phyloP scores from a whole-genome alignment of 2,329 filamentous ascomycete species.

The Trichoderma lentiforme region DNA sequence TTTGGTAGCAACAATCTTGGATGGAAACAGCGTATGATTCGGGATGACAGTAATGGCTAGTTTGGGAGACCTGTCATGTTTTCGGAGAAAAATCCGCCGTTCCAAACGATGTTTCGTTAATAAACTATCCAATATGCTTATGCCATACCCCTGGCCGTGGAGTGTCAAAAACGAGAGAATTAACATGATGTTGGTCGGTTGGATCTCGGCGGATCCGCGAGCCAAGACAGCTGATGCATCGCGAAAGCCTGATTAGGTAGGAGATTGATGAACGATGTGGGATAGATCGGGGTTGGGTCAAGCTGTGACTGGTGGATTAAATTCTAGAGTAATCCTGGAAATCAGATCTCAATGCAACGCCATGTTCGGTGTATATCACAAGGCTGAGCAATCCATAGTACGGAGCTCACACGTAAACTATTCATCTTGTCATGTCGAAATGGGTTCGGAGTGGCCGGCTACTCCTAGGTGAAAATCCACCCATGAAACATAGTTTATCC shows the following conservation, averaged over 20 bases:
- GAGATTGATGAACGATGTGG: background rate
- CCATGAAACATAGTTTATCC: background rate
- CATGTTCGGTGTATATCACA: background rate
- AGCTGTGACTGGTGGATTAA: conserved; percentile 19
- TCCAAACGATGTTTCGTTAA: background rate
- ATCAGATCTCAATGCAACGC: background rate
- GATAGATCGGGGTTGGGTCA: background rate
- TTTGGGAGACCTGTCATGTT: background rate
- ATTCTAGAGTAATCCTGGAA: background rate
- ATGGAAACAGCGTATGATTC: background rate
- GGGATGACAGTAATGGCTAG: background rate
- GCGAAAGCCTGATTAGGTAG: background rate
- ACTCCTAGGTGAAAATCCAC: background rate
- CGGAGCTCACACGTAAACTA: background rate
- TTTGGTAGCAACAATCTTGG: background rate
- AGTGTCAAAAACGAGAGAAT: background rate
- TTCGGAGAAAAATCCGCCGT: background rate
- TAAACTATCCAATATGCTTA: background rate
- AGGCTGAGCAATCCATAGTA: background rate
- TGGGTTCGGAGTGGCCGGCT: background rate
- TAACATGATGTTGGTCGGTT: background rate
- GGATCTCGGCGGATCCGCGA: conserved; percentile 16
- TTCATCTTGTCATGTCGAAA: background rate
- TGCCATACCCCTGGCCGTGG: background rate
- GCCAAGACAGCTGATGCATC: background rate